phyloP scores from a whole-genome alignment of 2,329 filamentous ascomycete genomes.

The Pseudogymnoascus sp. region DNA sequence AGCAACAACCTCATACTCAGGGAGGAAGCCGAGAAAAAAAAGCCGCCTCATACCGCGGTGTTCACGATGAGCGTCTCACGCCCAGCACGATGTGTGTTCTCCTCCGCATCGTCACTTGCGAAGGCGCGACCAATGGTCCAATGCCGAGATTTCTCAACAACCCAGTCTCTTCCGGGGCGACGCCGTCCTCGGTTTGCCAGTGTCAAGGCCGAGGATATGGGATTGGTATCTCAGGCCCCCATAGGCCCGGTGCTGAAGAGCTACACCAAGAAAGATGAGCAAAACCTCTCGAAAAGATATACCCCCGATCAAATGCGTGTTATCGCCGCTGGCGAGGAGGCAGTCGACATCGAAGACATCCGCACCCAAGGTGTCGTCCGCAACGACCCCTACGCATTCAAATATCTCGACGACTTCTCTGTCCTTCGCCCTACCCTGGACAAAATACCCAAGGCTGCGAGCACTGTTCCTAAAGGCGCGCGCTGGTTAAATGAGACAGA shows the following conservation, averaged over 20 bases:
- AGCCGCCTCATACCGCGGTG: background rate
- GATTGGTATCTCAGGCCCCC: conserved; percentile 22
- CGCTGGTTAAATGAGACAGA: conserved; percentile 55
- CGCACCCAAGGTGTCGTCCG: conserved; percentile 64
- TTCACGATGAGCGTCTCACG: conserved; percentile 39
- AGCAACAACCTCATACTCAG: conserved; percentile 1
- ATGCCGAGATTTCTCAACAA: conserved; percentile 41
- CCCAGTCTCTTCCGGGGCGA: conserved; percentile 31
- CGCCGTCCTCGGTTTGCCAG: conserved; percentile 33
- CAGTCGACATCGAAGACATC: conserved; percentile 68
- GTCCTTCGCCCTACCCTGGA: conserved; percentile 72
- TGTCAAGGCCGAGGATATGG: conserved; percentile 30
- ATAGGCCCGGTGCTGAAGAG: conserved; percentile 44
- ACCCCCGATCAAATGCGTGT: conserved; percentile 73
- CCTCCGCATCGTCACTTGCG: conserved; percentile 35
- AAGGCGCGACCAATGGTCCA: conserved; percentile 33
- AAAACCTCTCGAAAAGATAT: conserved; percentile 58
- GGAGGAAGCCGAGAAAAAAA: conserved; percentile 6
- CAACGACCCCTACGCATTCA: conserved; percentile 61
- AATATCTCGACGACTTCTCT: conserved; percentile 78
- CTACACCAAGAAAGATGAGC: conserved; percentile 61
- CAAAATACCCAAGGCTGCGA: conserved; percentile 44
- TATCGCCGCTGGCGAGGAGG: conserved; percentile 70
- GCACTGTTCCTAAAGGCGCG: conserved; percentile 25
- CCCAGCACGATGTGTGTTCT: conserved; percentile 42